Conservation (phyloP, 2,329 filamentous ascomycete species). For the Pyricularia sp. region DNA sequence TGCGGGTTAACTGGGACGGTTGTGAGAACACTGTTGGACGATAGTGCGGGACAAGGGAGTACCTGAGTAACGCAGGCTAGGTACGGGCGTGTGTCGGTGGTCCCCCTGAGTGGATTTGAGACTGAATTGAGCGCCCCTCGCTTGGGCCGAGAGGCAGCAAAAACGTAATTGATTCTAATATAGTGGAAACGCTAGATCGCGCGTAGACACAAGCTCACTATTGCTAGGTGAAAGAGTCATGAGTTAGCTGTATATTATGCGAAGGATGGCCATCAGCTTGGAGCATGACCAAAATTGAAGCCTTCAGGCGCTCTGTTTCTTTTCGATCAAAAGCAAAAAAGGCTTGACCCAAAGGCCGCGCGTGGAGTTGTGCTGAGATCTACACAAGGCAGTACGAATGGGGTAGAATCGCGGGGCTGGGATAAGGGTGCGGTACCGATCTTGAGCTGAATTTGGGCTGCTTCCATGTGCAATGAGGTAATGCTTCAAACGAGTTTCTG, state of each 20-base stretch:
- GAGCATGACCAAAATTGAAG: not conserved
- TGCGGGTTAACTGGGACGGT: not conserved
- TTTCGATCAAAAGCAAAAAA: not conserved
- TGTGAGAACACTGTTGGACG: not conserved
- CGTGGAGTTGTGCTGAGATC: not conserved
- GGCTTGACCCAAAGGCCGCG: not conserved
- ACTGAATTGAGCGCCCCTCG: not conserved
- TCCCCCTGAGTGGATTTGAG: not conserved
- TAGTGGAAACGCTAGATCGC: not conserved
- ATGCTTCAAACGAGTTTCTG: not conserved
- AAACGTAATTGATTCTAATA: not conserved
- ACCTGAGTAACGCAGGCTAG: not conserved
- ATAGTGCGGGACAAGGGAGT: slow-evolving; percentile 1
- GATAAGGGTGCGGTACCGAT: not conserved
- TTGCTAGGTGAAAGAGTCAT: not conserved
- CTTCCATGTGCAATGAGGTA: not conserved
- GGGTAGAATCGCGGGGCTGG: not conserved
- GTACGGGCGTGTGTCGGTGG: not conserved
- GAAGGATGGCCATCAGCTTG: not conserved
- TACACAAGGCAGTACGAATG: not conserved
- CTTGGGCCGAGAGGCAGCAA: not conserved
- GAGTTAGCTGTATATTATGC: not conserved
- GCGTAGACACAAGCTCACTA: not conserved
- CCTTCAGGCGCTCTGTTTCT: not conserved
- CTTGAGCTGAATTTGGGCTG: not conserved